Evolutionary conservation across 257 asterid species (phyloP), one percentile per base, ranked within the genome.

Genomic region (Salvia hispanica): DNA sequence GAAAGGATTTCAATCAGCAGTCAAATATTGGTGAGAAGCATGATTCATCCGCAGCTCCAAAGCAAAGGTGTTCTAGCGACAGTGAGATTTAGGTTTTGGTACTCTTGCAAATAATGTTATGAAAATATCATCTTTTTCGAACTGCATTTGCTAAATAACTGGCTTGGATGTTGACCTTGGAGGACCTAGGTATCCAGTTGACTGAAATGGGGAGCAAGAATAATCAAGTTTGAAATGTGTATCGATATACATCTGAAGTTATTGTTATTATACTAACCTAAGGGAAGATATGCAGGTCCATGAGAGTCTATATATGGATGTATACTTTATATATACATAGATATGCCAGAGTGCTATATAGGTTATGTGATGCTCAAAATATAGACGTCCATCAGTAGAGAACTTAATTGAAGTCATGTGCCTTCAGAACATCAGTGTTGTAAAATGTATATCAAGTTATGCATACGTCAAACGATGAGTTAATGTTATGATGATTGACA

Each of bases 1-100:
- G 87, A 46, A 93, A 88, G 80, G 80, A 80, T 76, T 45, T 64
- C 73, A 84, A 74, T 72, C 86, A 75, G 81, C 97, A 78, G 74
- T 51, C 86, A 25, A 67, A 72, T 77, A 59, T 72, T 71, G 76
- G 70, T 73, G 95, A 82, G 77, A 74, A 76, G 70, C 84, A 81
- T 71, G 82, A 76, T 71, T 44, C 59, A 58, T 68, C 87, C 25
- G 83, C 83, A 76, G 80, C 82, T 70, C 73, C 78, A 83, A 88
- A 79, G 44, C 82, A 77, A 78, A 87, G 96, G 96, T 92, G 79
- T 71, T 81, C 67, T 75, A 70, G 73, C 61, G 73, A 66, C 81
- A 77, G 70, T 72, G 78, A 80, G 72, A 57, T 62, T 65, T 72
- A 56, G 45, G 54, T 75, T 72, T 58, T 64, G 62, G 42, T 72